Conservation (phyloP, 2,329 filamentous ascomycete genomes). For the Metarhizium anisopliae region DNA sequence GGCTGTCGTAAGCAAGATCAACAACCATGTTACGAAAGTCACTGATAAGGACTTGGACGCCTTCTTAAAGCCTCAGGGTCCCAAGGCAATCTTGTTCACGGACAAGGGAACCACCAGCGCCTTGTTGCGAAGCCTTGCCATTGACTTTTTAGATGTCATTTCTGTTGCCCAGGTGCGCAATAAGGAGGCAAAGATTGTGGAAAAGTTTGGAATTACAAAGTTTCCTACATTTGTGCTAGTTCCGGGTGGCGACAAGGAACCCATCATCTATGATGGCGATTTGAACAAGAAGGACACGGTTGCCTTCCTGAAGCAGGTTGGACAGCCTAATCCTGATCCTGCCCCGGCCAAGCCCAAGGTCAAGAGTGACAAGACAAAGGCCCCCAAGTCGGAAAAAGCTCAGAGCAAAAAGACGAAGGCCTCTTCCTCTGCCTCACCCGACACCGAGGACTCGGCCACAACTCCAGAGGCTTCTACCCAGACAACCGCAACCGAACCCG, state of each 20-base stretch:
- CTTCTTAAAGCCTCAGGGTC: constrained; percentile 64
- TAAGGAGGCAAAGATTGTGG: constrained; percentile 65
- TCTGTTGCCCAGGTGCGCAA: constrained; percentile 73
- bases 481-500: constrained; percentile 16
- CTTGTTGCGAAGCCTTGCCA: constrained; percentile 73
- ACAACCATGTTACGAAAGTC: constrained; percentile 78
- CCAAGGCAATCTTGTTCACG: constrained; percentile 87
- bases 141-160: constrained; percentile 80
- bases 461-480: constrained; percentile 16
- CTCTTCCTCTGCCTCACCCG: constrained; percentile 11
- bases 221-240: constrained; percentile 78
- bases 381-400: constrained; percentile 22
- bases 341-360: constrained; percentile 31
- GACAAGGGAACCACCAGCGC: constrained; percentile 86
- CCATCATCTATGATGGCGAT: constrained; percentile 69
- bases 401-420: constrained; percentile 29
- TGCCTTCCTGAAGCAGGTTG: constrained; percentile 72
- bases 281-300: constrained; percentile 77
- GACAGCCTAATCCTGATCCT: constrained; percentile 70
- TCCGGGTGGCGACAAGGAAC: constrained; percentile 58
- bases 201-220: constrained; percentile 65
- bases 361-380: constrained; percentile 20
- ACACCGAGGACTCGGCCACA: constrained; percentile 19
- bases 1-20: constrained; percentile 76
- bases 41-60: constrained; percentile 69